Conservation (phyloP, 352 stramenopile genomes). For the Pythium pyrilobum region DNA sequence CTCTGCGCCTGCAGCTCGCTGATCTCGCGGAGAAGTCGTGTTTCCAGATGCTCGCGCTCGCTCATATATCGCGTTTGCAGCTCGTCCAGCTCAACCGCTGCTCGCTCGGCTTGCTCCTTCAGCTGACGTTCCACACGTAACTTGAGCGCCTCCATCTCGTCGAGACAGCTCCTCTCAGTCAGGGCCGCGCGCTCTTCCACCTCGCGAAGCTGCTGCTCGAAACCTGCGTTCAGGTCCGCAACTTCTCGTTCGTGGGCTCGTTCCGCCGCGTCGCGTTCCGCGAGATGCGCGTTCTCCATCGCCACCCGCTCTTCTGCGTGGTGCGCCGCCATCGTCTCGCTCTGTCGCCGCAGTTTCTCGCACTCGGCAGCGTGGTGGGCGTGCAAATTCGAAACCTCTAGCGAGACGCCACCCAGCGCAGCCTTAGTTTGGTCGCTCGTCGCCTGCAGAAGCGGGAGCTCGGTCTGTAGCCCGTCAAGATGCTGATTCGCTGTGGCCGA, state of each 20-base stretch:
- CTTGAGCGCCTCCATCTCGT: conserved; percentile 36
- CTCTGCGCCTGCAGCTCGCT: background rate
- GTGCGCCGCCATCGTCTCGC: conserved; percentile 31
- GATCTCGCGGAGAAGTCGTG: background rate
- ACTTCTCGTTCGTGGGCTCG: conserved; percentile 23
- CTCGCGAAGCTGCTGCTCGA: conserved; percentile 22
- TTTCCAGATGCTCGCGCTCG: conserved; percentile 1
- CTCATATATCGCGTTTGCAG: conserved; percentile 10
- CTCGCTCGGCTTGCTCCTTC: background rate
- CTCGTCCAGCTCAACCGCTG: conserved; percentile 3
- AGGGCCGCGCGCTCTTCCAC: conserved; percentile 27
- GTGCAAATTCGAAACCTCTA: conserved; percentile 41
- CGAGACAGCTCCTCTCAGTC: conserved; percentile 26
- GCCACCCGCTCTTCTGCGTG: conserved; percentile 40
- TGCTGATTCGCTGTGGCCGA: conserved; percentile 41
- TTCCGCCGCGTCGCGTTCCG: conserved; percentile 25
- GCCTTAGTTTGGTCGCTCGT: conserved; percentile 29
- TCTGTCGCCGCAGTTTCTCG: conserved; percentile 31
- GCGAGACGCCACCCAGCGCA: conserved; percentile 31
- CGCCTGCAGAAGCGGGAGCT: conserved; percentile 32
- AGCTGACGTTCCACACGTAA: conserved; percentile 11
- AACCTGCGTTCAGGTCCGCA: conserved; percentile 17
- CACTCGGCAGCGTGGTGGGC: conserved; percentile 30
- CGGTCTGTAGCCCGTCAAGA: conserved; percentile 41
- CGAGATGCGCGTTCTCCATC: conserved; percentile 30